Conservation (phyloP, 148 eudicot genomes). For the Cornus kousa region DNA sequence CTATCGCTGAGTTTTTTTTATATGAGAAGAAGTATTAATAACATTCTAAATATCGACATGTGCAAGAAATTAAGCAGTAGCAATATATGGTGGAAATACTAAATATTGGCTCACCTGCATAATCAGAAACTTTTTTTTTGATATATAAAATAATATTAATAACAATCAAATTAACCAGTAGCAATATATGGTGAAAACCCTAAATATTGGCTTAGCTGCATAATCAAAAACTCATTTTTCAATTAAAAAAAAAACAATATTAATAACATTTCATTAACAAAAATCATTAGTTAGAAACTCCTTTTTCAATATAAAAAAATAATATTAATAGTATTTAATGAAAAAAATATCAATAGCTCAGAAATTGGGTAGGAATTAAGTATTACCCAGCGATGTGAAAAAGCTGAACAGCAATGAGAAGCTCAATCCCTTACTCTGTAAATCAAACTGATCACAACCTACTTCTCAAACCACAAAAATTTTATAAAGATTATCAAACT, state of each 20-base stretch:
- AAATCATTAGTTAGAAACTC: too few relatives aligned
- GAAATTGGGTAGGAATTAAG: neutral
- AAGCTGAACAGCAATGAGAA: neutral
- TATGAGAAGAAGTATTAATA: neutral
- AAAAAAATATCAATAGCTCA: neutral
- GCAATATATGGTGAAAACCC: neutral
- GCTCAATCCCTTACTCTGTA: neutral
- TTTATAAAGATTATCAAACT: neutral
- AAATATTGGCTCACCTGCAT: too few relatives aligned
- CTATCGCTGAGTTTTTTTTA: too few relatives aligned
- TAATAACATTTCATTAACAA: too few relatives aligned
- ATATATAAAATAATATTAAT: too few relatives aligned
- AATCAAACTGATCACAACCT: neutral
- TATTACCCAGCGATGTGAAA: neutral
- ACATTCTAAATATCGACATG: neutral
- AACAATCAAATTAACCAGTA: neutral
- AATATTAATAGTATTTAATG: too few relatives aligned
- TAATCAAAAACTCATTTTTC: too few relatives aligned
- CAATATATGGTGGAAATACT: too few relatives aligned
- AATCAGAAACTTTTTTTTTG: too few relatives aligned
- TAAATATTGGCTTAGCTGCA: too few relatives aligned
- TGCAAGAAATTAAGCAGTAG: neutral
- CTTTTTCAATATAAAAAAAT: too few relatives aligned
- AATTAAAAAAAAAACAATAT: too few relatives aligned
- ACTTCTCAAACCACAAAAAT: neutral